phyloP scores from a whole-genome alignment of 495 filamentous ascomycete genomes.

The Usnea hakonensis region DNA sequence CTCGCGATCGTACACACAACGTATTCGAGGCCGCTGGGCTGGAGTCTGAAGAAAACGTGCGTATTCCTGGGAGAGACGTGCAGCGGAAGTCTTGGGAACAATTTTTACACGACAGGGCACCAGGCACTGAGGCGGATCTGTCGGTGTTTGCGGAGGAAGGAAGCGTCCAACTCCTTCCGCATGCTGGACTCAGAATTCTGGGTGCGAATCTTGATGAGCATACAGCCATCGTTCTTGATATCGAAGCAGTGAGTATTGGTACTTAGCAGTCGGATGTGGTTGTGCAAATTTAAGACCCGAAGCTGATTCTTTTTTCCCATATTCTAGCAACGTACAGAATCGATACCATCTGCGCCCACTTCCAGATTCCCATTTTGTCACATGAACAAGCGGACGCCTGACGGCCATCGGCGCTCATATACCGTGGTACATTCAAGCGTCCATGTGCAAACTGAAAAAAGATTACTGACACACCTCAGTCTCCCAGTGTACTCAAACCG shows the following conservation, averaged over 20 bases:
- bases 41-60: background rate
- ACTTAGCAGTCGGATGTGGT: background rate
- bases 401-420: background rate
- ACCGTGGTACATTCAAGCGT: background rate
- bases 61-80: background rate
- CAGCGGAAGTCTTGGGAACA: conserved; percentile 18
- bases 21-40: background rate
- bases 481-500: background rate
- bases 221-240: background rate
- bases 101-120: conserved; percentile 17
- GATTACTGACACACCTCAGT: background rate
- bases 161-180: conserved; percentile 9
- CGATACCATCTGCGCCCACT: background rate
- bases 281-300: background rate
- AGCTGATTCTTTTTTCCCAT: background rate
- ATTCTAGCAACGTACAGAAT: background rate
- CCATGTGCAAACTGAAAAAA: background rate
- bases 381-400: background rate
- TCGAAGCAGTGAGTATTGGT: conserved; percentile 2
- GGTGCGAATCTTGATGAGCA: background rate
- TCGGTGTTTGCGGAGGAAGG: conserved; percentile 4
- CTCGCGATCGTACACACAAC: background rate
- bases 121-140: conserved; percentile 4
- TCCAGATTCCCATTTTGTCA: background rate
- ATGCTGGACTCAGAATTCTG: background rate